Conservation (phyloP, 179 eudicot species). For the Camellia oleifera region DNA sequence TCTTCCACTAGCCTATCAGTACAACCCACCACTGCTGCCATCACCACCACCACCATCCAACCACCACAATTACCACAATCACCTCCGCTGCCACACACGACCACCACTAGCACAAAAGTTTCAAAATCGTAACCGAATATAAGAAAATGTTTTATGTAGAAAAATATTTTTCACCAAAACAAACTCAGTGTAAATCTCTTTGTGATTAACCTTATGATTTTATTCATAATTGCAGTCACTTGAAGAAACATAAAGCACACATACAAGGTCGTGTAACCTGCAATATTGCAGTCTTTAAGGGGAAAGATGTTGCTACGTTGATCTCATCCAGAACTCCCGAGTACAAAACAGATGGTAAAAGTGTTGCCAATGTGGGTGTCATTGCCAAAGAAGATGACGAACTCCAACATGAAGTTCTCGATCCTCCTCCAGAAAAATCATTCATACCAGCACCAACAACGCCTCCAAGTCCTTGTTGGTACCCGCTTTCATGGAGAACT, state of each 20-base stretch:
- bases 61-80: too few species aligned
- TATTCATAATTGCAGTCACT: slow-evolving; percentile 17
- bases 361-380: not conserved
- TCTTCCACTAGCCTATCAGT: too few species aligned
- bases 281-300: slow-evolving; percentile 21
- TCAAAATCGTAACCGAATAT: too few species aligned
- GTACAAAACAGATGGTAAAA: not conserved
- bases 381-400: not conserved
- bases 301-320: slow-evolving; percentile 17
- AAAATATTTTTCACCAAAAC: too few species aligned
- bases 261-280: slow-evolving; percentile 22
- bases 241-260: slow-evolving; percentile 17
- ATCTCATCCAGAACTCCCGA: slow-evolving; percentile 14
- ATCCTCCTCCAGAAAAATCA: not conserved
- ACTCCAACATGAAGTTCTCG: slow-evolving; percentile 3
- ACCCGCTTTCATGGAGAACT: slow-evolving; percentile 20
- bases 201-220: not conserved
- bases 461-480: slow-evolving; percentile 18
- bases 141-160: too few species aligned
- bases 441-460: not conserved
- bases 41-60: too few species aligned
- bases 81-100: too few species aligned
- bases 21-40: too few species aligned
- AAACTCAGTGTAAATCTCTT: not conserved
- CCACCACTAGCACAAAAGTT: too few species aligned